Conservation (phyloP, 2,329 filamentous ascomycete genomes). For the Beauveria brongniartii region DNA sequence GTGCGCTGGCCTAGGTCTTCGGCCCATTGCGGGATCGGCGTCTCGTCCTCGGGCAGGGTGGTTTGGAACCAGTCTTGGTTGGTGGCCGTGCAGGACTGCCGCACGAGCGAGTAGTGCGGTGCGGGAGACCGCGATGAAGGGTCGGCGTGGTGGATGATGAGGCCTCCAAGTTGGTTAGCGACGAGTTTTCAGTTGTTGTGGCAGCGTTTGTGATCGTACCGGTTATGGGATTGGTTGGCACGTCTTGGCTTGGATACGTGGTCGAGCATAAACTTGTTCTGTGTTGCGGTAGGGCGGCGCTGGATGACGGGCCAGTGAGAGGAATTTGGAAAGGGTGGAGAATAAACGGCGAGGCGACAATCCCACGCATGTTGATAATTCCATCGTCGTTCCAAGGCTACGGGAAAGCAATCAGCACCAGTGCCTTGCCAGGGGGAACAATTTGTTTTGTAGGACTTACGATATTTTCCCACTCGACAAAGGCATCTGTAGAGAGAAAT, state of each 20-base stretch:
- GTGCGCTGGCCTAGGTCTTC: constrained; percentile 36
- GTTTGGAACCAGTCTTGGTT: constrained; percentile 47
- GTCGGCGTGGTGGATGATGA: constrained; percentile 34
- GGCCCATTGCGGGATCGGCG: constrained; percentile 36
- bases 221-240: constrained; percentile 38
- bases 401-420: constrained; percentile 10
- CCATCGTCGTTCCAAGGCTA: constrained; percentile 36
- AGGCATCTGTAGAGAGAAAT: constrained; percentile 42
- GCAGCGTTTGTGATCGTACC: constrained; percentile 23
- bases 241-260: constrained; percentile 30
- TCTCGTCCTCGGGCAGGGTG: constrained; percentile 28
- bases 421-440: neutral
- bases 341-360: constrained; percentile 44
- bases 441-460: constrained; percentile 23
- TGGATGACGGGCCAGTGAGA: constrained; percentile 23
- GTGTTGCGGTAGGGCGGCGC: constrained; percentile 26
- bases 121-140: constrained; percentile 18
- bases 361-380: constrained; percentile 38
- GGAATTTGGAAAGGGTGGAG: constrained; percentile 43
- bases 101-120: constrained; percentile 44
- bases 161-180: constrained; percentile 25
- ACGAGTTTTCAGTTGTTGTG: neutral
- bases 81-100: constrained; percentile 42
- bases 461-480: constrained; percentile 47
- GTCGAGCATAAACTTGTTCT: constrained; percentile 37